Conservation (phyloP, 768 basidiomycete genomes). For the Trametes villosa region DNA sequence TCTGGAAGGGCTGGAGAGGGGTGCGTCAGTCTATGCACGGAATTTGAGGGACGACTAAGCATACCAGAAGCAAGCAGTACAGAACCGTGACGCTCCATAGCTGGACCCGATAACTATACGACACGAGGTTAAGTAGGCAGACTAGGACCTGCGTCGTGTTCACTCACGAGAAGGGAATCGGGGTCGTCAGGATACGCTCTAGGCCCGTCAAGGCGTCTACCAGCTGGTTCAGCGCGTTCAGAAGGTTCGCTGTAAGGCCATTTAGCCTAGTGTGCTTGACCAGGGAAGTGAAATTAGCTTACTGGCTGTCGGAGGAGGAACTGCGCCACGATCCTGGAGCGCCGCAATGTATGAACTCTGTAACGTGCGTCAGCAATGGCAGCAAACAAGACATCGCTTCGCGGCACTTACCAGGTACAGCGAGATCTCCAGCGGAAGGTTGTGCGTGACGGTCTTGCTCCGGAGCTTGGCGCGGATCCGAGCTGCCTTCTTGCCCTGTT, state of each 20-base stretch:
- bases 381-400: background rate
- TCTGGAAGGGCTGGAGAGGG: slow-evolving; percentile 61
- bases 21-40: slow-evolving; percentile 8
- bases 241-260: slow-evolving; percentile 45
- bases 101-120: slow-evolving; percentile 62
- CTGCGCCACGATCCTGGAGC: slow-evolving; percentile 56
- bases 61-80: slow-evolving; percentile 63
- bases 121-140: too few relatives aligned
- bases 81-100: slow-evolving; percentile 67
- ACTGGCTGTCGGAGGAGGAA: slow-evolving; percentile 68
- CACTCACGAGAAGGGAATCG: slow-evolving; percentile 74
- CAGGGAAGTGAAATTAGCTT: slow-evolving; percentile 30
- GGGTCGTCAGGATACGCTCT: slow-evolving; percentile 75
- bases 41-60: slow-evolving; percentile 18
- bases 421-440: slow-evolving; percentile 71
- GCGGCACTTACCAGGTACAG: slow-evolving; percentile 58
- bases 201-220: slow-evolving; percentile 70
- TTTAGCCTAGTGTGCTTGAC: background rate
- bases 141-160: too few relatives aligned
- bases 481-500: slow-evolving; percentile 62
- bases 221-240: slow-evolving; percentile 54
- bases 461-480: slow-evolving; percentile 54
- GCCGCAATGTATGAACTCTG: slow-evolving; percentile 71
- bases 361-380: slow-evolving; percentile 9
- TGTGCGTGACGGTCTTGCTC: slow-evolving; percentile 50